Evolutionary conservation across 345 rosid genomes (phyloP).

Genomic region (thale cress (Arabidopsis thaliana)): TAIR10.1 NC_003074.8:2025001-2025500

Average conservation of each 20-base stretch:
- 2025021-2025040: constrained; percentile 28
- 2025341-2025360: constrained; percentile 71
- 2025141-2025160: constrained; percentile 51
- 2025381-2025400: constrained; percentile 66
- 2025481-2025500: constrained; percentile 5
- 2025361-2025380: constrained; percentile 55
- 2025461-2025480: constrained; percentile 20
- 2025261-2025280: constrained; percentile 61
- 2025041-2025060: not conserved
- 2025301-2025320: constrained; percentile 80
- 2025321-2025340: constrained; percentile 75
- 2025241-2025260: constrained; percentile 1
- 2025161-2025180: constrained; percentile 67
- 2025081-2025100: constrained; percentile 33
- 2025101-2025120: constrained; percentile 84
- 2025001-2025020: constrained; percentile 91
- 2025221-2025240: constrained; percentile 22
- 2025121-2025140: constrained; percentile 67
- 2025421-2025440: constrained; percentile 50
- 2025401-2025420: constrained; percentile 61
- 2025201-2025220: constrained; percentile 5
- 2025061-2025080: constrained; percentile 9
- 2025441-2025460: constrained; percentile 52
- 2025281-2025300: constrained; percentile 69
- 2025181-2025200: constrained; percentile 27